phyloP scores from a whole-genome alignment of 2,329 filamentous ascomycete species.

The Fusarium solani-melongenae region DNA sequence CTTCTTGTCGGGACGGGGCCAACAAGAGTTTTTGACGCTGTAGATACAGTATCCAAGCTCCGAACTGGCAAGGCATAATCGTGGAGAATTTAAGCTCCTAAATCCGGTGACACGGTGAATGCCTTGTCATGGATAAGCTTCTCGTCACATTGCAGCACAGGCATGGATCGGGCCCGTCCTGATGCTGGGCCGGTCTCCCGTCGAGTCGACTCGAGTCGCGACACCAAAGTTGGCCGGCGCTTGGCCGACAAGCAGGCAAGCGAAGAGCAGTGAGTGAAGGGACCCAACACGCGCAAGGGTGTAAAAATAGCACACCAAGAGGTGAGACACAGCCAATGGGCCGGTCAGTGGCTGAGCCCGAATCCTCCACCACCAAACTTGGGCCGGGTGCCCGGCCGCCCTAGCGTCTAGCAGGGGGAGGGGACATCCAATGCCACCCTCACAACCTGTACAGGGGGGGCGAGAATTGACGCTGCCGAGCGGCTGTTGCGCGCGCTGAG shows the following conservation, averaged over 20 bases:
- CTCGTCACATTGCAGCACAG: constrained; percentile 9
- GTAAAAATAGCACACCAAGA: constrained; percentile 35
- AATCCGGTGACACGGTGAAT: constrained; percentile 4
- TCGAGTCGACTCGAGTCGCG: not conserved
- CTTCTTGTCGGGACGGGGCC: constrained; percentile 2
- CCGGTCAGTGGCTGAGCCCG: constrained; percentile 23
- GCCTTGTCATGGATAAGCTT: constrained; percentile 23
- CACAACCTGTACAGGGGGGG: constrained; percentile 15
- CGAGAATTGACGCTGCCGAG: constrained; percentile 27
- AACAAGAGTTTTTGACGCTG: not conserved
- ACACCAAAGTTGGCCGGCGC: not conserved
- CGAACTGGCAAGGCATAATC: constrained; percentile 12
- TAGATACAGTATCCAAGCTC: not conserved
- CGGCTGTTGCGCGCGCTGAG: constrained; percentile 5
- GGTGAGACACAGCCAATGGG: constrained; percentile 29
- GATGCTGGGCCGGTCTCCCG: not conserved
- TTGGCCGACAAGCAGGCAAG: not conserved
- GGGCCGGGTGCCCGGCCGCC: not conserved
- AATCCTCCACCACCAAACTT: constrained; percentile 8
- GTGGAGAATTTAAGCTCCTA: not conserved
- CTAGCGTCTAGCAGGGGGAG: constrained; percentile 29
- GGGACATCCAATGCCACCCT: constrained; percentile 14
- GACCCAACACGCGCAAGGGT: constrained; percentile 25
- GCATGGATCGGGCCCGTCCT: not conserved
- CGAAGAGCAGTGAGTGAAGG: constrained; percentile 1